Evolutionary conservation across 164 flowering plant genomes (phyloP).

Genomic region (Houttuynia cordata): DNA sequence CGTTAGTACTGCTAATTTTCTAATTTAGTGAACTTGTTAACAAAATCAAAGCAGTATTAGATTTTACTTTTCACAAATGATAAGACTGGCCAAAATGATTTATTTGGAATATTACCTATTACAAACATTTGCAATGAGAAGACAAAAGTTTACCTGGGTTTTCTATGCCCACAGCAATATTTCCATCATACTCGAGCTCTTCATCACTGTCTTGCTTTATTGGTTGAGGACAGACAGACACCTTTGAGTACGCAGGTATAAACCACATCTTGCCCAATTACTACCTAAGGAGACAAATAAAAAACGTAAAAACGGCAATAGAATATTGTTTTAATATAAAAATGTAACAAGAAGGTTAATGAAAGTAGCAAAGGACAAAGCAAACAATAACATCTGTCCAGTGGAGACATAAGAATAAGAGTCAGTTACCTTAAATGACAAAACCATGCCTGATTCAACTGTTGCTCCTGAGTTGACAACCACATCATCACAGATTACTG

Average conservation of each 20-base stretch:
- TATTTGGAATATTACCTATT: too few relatives aligned
- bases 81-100: too few relatives aligned
- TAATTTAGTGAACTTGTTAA: too few relatives aligned
- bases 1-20: too few relatives aligned
- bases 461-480: conserved; percentile 60
- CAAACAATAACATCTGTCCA: neutral
- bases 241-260: conserved; percentile 89
- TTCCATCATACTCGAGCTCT: conserved; percentile 94
- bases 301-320: neutral
- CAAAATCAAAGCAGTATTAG: too few relatives aligned
- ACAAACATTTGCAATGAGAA: too few relatives aligned
- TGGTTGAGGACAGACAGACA: conserved; percentile 76
- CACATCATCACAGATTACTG: conserved; percentile 85
- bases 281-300: conserved; percentile 44
- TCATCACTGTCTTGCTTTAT: conserved; percentile 85
- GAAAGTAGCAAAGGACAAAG: neutral
- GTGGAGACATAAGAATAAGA: too few relatives aligned
- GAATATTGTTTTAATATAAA: too few relatives aligned
- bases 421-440: conserved; percentile 80
- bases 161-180: conserved; percentile 37
- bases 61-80: too few relatives aligned
- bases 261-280: conserved; percentile 62
- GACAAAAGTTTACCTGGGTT: conserved; percentile 35
- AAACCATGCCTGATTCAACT: conserved; percentile 72
- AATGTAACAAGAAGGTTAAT: neutral